Evolutionary conservation across 768 basidiomycete species (phyloP).

Genomic region (Phylloporus rhodoxanthus): DNA sequence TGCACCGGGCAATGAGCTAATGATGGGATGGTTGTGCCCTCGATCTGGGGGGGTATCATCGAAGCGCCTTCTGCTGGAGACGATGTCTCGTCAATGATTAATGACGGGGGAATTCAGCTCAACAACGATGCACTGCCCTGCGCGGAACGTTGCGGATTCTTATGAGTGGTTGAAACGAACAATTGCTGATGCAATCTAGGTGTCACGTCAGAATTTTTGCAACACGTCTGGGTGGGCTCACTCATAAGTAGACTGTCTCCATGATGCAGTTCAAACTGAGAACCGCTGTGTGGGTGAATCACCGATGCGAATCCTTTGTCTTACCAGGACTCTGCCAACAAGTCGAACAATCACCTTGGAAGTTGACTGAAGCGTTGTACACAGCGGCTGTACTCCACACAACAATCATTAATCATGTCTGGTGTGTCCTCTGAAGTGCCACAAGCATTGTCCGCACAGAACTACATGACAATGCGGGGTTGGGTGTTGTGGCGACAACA

Average conservation of each 20-base stretch:
- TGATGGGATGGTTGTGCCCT: too few species aligned
- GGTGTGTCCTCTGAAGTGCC: neutral
- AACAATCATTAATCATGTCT: too few species aligned
- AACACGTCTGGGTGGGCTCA: neutral
- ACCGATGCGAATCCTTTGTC: conserved; percentile 15
- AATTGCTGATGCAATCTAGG: neutral
- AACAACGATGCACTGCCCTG: neutral
- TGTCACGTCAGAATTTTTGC: conserved; percentile 4
- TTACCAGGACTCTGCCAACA: conserved; percentile 18
- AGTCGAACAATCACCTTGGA: conserved; percentile 11
- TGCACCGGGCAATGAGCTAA: too few species aligned
- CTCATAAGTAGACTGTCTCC: neutral
- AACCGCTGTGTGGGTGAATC: conserved; percentile 13
- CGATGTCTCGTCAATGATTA: conserved; percentile 1
- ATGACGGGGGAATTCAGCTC: neutral
- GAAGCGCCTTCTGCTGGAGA: too few species aligned
- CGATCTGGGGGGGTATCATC: too few species aligned
- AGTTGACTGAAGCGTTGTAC: neutral
- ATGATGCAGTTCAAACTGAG: conserved; percentile 3
- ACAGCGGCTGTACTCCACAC: too few species aligned
- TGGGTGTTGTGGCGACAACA: neutral
- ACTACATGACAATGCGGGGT: neutral
- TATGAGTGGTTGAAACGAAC: conserved; percentile 7
- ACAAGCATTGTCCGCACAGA: neutral
- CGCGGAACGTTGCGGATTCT: neutral